Conservation (phyloP, 352 stramenopile species). For the Phytophthora rubi region DNA sequence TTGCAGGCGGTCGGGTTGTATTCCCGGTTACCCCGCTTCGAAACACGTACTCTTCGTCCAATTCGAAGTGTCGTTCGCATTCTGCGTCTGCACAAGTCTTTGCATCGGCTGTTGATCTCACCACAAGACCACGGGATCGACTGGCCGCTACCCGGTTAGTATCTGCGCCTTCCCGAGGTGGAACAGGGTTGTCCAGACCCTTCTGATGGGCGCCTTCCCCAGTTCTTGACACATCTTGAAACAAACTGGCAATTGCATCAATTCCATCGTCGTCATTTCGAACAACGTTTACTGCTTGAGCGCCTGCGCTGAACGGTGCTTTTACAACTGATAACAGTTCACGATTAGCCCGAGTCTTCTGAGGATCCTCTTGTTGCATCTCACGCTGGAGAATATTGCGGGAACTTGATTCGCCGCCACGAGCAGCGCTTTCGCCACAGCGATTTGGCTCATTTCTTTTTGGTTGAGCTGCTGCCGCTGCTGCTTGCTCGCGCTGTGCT, state of each 20-base stretch:
- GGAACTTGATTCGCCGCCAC: no score
- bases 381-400: background rate
- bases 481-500: background rate
- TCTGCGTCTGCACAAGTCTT: background rate
- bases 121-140: background rate
- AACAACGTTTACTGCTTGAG: background rate
- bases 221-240: background rate
- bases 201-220: background rate
- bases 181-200: background rate
- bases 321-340: background rate
- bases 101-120: background rate
- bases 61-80: background rate
- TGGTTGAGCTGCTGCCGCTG: background rate
- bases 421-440: no score
- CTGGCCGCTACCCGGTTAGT: background rate
- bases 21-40: background rate
- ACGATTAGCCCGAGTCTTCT: background rate
- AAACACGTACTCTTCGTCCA: background rate
- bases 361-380: background rate
- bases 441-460: no score
- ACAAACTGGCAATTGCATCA: background rate
- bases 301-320: no score
- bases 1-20: background rate
- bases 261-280: background rate
- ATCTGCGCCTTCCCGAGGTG: background rate